Conservation (phyloP, 2,329 filamentous ascomycete species). For the Botrytis elliptica region DNA sequence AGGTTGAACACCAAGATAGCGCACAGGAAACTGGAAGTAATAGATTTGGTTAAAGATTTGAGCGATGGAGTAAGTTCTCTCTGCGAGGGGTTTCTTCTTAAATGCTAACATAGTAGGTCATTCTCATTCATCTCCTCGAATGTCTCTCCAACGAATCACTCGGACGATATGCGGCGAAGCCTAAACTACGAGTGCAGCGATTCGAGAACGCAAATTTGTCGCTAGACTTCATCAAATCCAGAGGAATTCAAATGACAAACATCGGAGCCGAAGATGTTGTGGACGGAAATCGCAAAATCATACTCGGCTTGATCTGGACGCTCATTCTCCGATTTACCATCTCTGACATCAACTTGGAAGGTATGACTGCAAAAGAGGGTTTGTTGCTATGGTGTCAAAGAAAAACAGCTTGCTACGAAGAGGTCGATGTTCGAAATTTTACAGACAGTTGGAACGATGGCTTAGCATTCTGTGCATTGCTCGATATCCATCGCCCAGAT, state of each 20-base stretch:
- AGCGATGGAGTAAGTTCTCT: conserved; percentile 80
- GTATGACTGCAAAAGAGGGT: conserved; percentile 95
- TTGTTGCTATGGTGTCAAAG: conserved; percentile 95
- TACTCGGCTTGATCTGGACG: conserved; percentile 96
- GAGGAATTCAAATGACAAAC: conserved; percentile 96
- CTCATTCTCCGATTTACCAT: conserved; percentile 97
- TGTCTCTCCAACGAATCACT: conserved; percentile 92
- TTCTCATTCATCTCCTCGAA: conserved; percentile 95
- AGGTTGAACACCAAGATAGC: conserved; percentile 97
- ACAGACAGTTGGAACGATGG: conserved; percentile 97
- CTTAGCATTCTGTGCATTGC: conserved; percentile 88
- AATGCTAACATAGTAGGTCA: conserved; percentile 57
- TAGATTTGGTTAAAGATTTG: conserved; percentile 84
- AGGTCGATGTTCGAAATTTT: conserved; percentile 93
- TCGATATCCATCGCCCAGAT: conserved; percentile 96
- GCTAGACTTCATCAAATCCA: conserved; percentile 85
- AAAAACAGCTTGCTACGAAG: conserved; percentile 97
- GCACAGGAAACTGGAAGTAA: conserved; percentile 72
- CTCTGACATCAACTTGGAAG: conserved; percentile 97
- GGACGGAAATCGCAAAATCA: conserved; percentile 96
- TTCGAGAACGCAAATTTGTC: conserved; percentile 98
- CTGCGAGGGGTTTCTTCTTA: conserved; percentile 21
- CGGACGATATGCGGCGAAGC: conserved; percentile 93
- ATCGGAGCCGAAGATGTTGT: conserved; percentile 98
- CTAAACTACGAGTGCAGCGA: conserved; percentile 91